Base-by-base conservation (phyloP, 768 basidiomycete species). In the Thelephora aurantiotincta region DNA sequence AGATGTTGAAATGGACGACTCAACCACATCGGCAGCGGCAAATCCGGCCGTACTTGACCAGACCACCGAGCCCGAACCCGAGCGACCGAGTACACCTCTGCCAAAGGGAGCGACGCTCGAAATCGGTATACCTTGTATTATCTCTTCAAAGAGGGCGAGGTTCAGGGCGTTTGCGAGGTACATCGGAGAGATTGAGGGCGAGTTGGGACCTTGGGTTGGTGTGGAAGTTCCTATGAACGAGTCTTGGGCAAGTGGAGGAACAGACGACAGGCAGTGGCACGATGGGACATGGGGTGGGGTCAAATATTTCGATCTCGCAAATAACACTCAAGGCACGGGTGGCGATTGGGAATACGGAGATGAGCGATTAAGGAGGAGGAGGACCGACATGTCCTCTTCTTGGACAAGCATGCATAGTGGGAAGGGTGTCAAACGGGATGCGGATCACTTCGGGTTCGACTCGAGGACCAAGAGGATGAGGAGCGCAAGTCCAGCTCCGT, bases 121-220 rank as follows among this genome's bases (percentile, higher is more conserved):
- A 33, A 78, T 91, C 22, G 89, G 89, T 7, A 92, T 92, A 33
- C 87, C 90, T 0, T 92, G 90, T 65, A 89, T 92, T 60, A 83
- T 92, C 52, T 76, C 85, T 2, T 82, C 80, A 36, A 84, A 86
- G 59, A 74, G 83, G 34, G 80, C 82, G 52, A 75, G 87, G 7
- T 89, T 92, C 72, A 80, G 83, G 44, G 90, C 90, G 0, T 82
- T 78, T 56, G 90, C 88, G 18, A 68, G 89, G 4, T 92, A 93
- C 59, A 89, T 93, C 45, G 90, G 85, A 5, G 86, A 89, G 58
- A 79, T 93, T 1, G 71, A 75, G 44, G 90, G 89, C 34, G 85
- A 90, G 60, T 54, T 58, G 4, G 90, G 90, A 1, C 78, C 85
- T 0, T 93, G 90, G 90, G 85, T 92, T 6, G 90, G 90, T 12